Base-by-base conservation (phyloP, 768 basidiomycete species). In the Asterophora lycoperdoides region DNA sequence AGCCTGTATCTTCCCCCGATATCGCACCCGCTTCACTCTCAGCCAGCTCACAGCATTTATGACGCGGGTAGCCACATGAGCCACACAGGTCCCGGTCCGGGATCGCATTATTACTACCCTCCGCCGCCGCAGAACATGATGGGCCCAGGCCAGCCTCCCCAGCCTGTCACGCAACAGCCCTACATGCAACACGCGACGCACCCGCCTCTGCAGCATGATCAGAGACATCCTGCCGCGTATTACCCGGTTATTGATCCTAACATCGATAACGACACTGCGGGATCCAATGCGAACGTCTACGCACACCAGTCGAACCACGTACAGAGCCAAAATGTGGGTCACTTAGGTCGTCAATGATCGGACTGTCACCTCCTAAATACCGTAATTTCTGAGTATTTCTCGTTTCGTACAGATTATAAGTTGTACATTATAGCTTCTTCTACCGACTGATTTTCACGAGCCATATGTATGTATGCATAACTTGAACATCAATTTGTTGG, bases 171-270 rank as follows among this genome's bases (percentile, higher is more conserved):
- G 23, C 23, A 23, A 46, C 59, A 52, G 14, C 45, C 56, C 6
- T 59, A 56, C 39, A 38, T 58, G 13, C 56, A 55, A 2, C 49
- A 45, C 40, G 33, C 55, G 15, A 3, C 23, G 23, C 23, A 23
- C 23, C 23, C 23, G 6, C 23, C 30, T 32, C 8, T 9, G 8
- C 54, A 48, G 20, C 52, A 44, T 29, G 54, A 59, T 3, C 51
- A 53, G 20, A 37, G 51, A 19, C 17, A 49, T 7, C 23, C 23
- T 3, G 52, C 41, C 30, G 3, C 30, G 1, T 74, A 74, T 48
- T 73, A 69, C 51, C 68, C 72, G 1, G 64, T 66, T 11, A 71
- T 74, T 41, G 72, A 74, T 53, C 69, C 72, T 14, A 60, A 58
- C 40, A 60, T 64, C 34, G 60, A 60, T 20, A 53, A 54, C 35